Base-by-base conservation (phyloP, 2,329 filamentous ascomycete species). In the Gyromitra esculenta region DNA sequence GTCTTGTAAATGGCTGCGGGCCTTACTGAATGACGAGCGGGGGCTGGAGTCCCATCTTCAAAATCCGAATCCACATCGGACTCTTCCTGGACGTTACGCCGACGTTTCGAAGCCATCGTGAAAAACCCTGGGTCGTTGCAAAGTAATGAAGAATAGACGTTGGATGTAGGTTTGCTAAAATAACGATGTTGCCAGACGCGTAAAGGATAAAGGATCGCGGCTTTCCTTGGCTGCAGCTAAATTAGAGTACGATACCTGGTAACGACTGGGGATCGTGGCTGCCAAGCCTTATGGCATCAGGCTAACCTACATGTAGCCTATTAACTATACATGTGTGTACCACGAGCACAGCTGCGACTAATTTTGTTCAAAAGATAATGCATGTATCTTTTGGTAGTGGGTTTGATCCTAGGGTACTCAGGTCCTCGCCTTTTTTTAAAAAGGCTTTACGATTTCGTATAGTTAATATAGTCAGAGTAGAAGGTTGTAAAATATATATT, bases 1-100 rank as follows among this genome's bases (percentile, higher is more conserved):
- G 18, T 31, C n/a, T 57, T 59, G 35, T 37, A 35, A 45, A 50
- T 11, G 57, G 57, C 57, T 48, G 48, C 43, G 21, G 31, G 48
- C n/a, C 59, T 50, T 75, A 77, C 75, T 41, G 64, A 69, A 69
- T 75, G 71, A 21, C 71, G 72, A 9, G 64, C 52, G 43, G 75
- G 35, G 21, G 52, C 45, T 41, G 71, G 75, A 41, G 50, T 54
- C 52, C n/a, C 71, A 25, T 70, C 59, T 18, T 25, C 65, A 15
- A 48, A 43, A 48, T 69, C 65, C 15, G 57, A 64, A 41, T 59
- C 75, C 13, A 54, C 50, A 18, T 75, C 71, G 25, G 63, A 65
- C 72, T 73, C 64, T 52, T 56, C 70, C 31, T n/a, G 54, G 21
- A 21, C 21, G 7, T 57, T 65, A 41, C 64, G 72, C 15, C 65